A percentile compares a stretch with the other conserved stretches of the same genome.
These are phyloP conservation scores for Ophiostoma populinum DNA, from an alignment of 2,329 filamentous ascomycete species.

Conservation along the genomic window DNA sequence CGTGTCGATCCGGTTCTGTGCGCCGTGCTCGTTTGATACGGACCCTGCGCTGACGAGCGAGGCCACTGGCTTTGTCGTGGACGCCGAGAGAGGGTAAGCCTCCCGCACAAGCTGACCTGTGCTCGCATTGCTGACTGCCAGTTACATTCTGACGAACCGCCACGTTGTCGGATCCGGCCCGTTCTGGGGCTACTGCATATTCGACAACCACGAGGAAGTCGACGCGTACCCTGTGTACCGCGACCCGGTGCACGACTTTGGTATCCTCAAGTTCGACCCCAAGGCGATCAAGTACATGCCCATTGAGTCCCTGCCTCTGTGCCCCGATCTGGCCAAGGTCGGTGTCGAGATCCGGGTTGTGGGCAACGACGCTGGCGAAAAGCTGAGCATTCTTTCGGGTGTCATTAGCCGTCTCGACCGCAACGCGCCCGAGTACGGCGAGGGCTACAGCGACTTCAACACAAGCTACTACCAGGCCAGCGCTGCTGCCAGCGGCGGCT, in stretches of 20 bases:
- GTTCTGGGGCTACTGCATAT: constrained; percentile 96
- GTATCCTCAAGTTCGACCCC: constrained; percentile 89
- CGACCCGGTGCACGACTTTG: constrained; percentile 96
- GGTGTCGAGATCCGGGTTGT: constrained; percentile 92
- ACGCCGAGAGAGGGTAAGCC: constrained; percentile 67
- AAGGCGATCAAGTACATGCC: constrained; percentile 96
- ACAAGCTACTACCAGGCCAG: constrained; percentile 95
- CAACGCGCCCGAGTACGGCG: constrained; percentile 94
- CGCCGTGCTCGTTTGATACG: constrained; percentile 97
- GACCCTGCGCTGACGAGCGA: constrained; percentile 85
- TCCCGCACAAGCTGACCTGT: too few species aligned
- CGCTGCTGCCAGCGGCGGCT: constrained; percentile 87
- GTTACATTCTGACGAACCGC: constrained; percentile 70
- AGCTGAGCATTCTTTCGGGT: constrained; percentile 91
- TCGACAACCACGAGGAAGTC: constrained; percentile 95
- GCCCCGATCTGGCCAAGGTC: constrained; percentile 76
- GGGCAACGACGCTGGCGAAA: constrained; percentile 96
- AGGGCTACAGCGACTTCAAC: constrained; percentile 96
- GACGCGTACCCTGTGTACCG: constrained; percentile 95
- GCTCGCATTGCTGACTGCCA: too few species aligned
- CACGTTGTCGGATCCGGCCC: constrained; percentile 92
- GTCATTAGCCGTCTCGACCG: constrained; percentile 92
- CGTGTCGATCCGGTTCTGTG: constrained; percentile 97
- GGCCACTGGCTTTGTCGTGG: constrained; percentile 93
- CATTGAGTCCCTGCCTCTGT: constrained; percentile 59